A percentile compares a stretch with the other conserved stretches of the same genome.
These are phyloP conservation scores for Aureoboletus auriporus DNA, from an alignment of 768 basidiomycete genomes.

Conservation along the genomic window DNA sequence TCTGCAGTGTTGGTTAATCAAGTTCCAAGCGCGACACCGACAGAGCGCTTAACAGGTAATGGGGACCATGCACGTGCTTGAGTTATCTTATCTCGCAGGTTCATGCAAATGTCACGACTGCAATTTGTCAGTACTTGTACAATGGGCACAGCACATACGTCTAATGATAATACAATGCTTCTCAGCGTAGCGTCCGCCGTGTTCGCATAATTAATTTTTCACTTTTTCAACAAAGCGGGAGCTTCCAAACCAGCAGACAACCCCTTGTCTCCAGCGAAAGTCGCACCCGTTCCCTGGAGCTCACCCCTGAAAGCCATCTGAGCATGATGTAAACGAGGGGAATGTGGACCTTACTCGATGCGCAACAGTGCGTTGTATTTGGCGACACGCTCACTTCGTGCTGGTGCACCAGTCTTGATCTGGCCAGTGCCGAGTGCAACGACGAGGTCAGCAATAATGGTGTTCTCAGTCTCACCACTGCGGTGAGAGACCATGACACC, in stretches of 20 bases:
- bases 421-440: constrained; percentile 91
- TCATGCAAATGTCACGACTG: constrained; percentile 12
- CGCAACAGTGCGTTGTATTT: constrained; percentile 90
- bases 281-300: constrained; percentile 55
- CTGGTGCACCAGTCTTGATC: constrained; percentile 99
- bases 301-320: constrained; percentile 58
- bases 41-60: constrained; percentile 12
- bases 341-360: constrained; percentile 63
- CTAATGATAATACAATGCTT: constrained; percentile 27
- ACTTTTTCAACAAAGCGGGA: constrained; percentile 72
- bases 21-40: background rate
- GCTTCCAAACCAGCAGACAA: constrained; percentile 72
- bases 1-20: too few relatives aligned
- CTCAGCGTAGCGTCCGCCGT: background rate
- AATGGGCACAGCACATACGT: constrained; percentile 17
- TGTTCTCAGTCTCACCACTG: constrained; percentile 97
- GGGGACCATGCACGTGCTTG: constrained; percentile 10
- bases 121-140: constrained; percentile 22
- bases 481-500: constrained; percentile 99
- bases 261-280: constrained; percentile 76
- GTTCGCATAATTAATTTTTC: constrained; percentile 13
- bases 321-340: background rate
- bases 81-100: constrained; percentile 23
- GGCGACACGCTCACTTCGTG: constrained; percentile 92
- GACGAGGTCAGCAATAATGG: constrained; percentile 91